phyloP scores from a whole-genome alignment of 345 rosid species.

The Cardamine occulta region DNA sequence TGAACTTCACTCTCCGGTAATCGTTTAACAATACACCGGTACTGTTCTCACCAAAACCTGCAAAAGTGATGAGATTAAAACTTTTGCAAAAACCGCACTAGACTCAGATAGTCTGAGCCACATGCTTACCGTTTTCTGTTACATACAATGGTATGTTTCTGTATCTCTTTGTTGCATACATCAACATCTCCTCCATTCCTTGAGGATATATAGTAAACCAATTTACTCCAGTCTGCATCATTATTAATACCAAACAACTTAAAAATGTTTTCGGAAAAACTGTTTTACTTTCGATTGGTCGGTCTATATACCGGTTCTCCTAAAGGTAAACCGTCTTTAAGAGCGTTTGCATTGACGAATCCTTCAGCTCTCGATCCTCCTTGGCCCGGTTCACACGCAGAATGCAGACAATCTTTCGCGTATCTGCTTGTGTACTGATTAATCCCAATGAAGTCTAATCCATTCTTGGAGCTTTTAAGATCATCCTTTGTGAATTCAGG shows the following conservation, averaged over 20 bases:
- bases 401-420: constrained; percentile 58
- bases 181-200: constrained; percentile 58
- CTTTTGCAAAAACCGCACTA: not conserved
- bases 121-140: constrained; percentile 59
- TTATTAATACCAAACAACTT: not conserved
- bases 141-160: constrained; percentile 58
- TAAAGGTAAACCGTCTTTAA: constrained; percentile 51
- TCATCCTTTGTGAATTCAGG: constrained; percentile 59
- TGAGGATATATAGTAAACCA: constrained; percentile 58
- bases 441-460: constrained; percentile 68
- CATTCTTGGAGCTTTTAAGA: constrained; percentile 42
- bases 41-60: constrained; percentile 56
- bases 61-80: not conserved
- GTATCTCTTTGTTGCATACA: constrained; percentile 54
- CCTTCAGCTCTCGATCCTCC: constrained; percentile 63
- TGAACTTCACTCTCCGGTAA: constrained; percentile 56
- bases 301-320: constrained; percentile 56
- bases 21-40: constrained; percentile 48
- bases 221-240: constrained; percentile 58
- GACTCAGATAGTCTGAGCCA: not conserved
- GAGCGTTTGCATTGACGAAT: constrained; percentile 39
- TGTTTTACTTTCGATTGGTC: not conserved
- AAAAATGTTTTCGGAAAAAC: not conserved
- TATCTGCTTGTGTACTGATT: constrained; percentile 70
- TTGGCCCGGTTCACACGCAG: constrained; percentile 55